Evolutionary conservation across 2,329 filamentous ascomycete genomes (phyloP).

Genomic region (Tolypocladium sp.): DNA sequence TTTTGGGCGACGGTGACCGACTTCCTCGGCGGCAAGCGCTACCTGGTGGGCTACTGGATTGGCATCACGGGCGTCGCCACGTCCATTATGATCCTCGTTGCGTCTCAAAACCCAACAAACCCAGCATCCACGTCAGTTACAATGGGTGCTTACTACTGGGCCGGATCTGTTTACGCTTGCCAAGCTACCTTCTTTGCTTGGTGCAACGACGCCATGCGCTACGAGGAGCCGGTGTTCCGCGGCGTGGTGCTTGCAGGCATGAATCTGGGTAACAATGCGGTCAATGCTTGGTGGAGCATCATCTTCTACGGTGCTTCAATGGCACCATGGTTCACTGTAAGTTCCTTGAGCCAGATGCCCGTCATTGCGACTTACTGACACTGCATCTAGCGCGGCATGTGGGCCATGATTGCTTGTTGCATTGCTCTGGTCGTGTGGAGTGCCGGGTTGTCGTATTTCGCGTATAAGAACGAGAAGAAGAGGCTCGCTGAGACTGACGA

Average conservation of each 20-base stretch:
- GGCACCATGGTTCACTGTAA: constrained; percentile 56
- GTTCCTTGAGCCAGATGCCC: constrained; percentile 13
- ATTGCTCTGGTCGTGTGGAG: constrained; percentile 54
- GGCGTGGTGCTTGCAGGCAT: constrained; percentile 62
- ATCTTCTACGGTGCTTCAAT: constrained; percentile 59
- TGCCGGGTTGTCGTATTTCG: constrained; percentile 36
- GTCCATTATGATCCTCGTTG: constrained; percentile 50
- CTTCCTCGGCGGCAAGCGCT: constrained; percentile 52
- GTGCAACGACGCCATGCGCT: constrained; percentile 62
- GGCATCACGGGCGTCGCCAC: constrained; percentile 55
- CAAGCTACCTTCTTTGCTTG: constrained; percentile 69
- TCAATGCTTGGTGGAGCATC: constrained; percentile 68
- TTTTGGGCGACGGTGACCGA: constrained; percentile 65
- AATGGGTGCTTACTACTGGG: constrained; percentile 62
- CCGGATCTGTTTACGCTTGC: constrained; percentile 61
- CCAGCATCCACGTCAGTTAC: constrained; percentile 37
- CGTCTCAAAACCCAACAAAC: constrained; percentile 29
- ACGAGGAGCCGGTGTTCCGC: constrained; percentile 53
- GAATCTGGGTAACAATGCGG: constrained; percentile 58
- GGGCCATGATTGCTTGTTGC: constrained; percentile 59
- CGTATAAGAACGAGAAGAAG: constrained; percentile 5
- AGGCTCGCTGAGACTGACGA: neutral
- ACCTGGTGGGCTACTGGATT: constrained; percentile 59
- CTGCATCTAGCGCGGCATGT: constrained; percentile 50
- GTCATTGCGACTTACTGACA: neutral